A percentile compares a stretch with the other conserved stretches of the same genome.
phyloP scores from a whole-genome alignment of 345 rosid genomes.

The Kandelia obovata region DNA sequence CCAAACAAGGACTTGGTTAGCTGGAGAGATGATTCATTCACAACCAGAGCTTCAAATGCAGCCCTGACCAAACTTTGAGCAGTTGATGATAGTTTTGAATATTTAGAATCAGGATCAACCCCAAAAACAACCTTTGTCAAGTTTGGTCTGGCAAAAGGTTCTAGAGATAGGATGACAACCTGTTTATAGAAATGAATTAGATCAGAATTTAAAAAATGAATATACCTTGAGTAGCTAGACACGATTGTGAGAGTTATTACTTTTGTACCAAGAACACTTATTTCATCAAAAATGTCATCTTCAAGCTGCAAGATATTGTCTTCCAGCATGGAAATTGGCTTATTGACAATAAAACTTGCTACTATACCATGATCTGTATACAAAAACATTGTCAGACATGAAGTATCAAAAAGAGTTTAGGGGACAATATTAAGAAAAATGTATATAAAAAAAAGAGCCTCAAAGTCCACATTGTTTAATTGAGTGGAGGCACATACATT shows the following conservation, averaged over 20 bases:
- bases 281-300: conserved; percentile 67
- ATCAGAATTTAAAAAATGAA: conserved; percentile 4
- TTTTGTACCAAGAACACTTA: conserved; percentile 51
- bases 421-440: too few relatives aligned
- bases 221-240: conserved; percentile 3
- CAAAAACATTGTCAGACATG: conserved; percentile 10
- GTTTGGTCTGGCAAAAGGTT: conserved; percentile 44
- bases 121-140: conserved; percentile 65
- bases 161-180: conserved; percentile 63
- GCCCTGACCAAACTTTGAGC: conserved; percentile 64
- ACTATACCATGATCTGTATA: conserved; percentile 71
- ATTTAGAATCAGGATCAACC: conserved; percentile 58
- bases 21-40: conserved; percentile 44
- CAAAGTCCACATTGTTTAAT: too few relatives aligned
- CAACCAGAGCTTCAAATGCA: conserved; percentile 48
- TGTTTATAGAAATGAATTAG: conserved; percentile 32
- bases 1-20: conserved; percentile 73
- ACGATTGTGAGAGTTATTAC: conserved; percentile 34
- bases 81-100: conserved; percentile 51
- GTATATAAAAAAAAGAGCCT: too few relatives aligned
- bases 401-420: not conserved
- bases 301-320: conserved; percentile 67
- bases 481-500: too few relatives aligned
- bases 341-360: conserved; percentile 62
- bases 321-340: conserved; percentile 51